Conservation (phyloP, 2,329 filamentous ascomycete genomes). For the Raffaelea albimanens region DNA sequence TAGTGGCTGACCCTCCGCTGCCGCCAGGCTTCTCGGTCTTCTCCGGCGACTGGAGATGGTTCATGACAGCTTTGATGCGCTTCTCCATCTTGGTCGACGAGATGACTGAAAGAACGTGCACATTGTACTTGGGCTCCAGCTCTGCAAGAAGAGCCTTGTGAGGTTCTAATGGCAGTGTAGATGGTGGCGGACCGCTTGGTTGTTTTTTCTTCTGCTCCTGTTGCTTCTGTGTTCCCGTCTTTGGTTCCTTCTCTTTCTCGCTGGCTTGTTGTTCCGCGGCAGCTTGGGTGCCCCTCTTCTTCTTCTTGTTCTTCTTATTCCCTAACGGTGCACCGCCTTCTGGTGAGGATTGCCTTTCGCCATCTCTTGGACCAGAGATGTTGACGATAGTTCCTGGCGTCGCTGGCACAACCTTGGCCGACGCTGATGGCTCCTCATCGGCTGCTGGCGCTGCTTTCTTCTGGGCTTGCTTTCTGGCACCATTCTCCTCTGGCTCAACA, state of each 20-base stretch:
- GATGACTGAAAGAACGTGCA: slow-evolving; percentile 45
- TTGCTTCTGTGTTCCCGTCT: slow-evolving; percentile 7
- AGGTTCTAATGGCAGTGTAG: slow-evolving; percentile 22
- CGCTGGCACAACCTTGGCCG: not conserved
- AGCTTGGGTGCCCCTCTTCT: not conserved
- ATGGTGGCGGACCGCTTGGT: slow-evolving; percentile 7
- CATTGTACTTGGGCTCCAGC: slow-evolving; percentile 35
- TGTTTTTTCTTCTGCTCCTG: slow-evolving; percentile 24
- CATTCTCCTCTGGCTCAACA: not conserved
- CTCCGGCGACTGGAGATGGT: slow-evolving; percentile 29
- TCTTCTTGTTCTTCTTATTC: not conserved
- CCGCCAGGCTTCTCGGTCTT: not conserved
- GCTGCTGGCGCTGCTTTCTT: not conserved
- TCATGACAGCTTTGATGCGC: slow-evolving; percentile 35
- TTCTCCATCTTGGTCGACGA: slow-evolving; percentile 51
- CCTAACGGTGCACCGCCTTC: not conserved
- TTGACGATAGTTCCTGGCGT: not conserved
- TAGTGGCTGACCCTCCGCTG: not conserved
- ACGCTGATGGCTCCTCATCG: not conserved
- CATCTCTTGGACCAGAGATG: not conserved
- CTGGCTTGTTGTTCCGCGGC: not conserved
- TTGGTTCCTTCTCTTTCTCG: not conserved
- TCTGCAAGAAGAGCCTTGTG: slow-evolving; percentile 33
- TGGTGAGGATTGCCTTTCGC: not conserved
- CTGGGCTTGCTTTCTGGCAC: not conserved